Percentiles rank a stretch among this genome's conserved stretches.
Conservation (phyloP, 2,329 filamentous ascomycete genomes). For the Trichoderma sp. region DNA sequence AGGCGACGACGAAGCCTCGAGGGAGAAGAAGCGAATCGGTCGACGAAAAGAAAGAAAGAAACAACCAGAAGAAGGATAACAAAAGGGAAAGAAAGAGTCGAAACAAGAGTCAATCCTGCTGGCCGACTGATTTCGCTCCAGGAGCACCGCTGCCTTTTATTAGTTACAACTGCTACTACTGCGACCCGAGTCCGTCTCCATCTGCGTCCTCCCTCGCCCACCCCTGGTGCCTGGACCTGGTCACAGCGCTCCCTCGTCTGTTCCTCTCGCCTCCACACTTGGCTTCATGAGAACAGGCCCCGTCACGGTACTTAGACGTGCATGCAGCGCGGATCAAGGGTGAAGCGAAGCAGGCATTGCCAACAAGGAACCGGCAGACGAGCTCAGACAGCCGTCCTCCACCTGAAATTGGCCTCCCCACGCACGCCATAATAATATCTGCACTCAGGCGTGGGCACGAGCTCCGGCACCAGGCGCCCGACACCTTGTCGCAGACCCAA, state of each 20-base stretch:
- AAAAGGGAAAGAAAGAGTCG: not conserved
- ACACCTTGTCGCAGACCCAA: slow-evolving; percentile 11
- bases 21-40: not conserved
- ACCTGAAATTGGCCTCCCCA: slow-evolving; percentile 23
- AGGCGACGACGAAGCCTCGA: not conserved
- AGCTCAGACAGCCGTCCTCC: slow-evolving; percentile 19
- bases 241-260: slow-evolving; percentile 14
- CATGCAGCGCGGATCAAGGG: slow-evolving; percentile 54
- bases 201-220: not conserved
- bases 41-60: not conserved
- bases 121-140: slow-evolving; percentile 8
- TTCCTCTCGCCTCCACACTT: slow-evolving; percentile 21
- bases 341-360: slow-evolving; percentile 43
- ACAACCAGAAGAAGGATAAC: not conserved
- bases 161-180: not conserved
- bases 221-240: slow-evolving; percentile 22
- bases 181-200: slow-evolving; percentile 5
- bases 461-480: slow-evolving; percentile 21
- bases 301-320: slow-evolving; percentile 31
- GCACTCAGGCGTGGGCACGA: slow-evolving; percentile 17
- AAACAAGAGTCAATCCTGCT: not conserved
- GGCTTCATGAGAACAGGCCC: slow-evolving; percentile 13
- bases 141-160: slow-evolving; percentile 23
- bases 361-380: slow-evolving; percentile 36
- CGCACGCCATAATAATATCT: slow-evolving; percentile 3